Evolutionary conservation across 768 basidiomycete genomes (phyloP), one percentile per base, ranked within the genome.

Genomic region (Lactarius hengduanensis): DNA sequence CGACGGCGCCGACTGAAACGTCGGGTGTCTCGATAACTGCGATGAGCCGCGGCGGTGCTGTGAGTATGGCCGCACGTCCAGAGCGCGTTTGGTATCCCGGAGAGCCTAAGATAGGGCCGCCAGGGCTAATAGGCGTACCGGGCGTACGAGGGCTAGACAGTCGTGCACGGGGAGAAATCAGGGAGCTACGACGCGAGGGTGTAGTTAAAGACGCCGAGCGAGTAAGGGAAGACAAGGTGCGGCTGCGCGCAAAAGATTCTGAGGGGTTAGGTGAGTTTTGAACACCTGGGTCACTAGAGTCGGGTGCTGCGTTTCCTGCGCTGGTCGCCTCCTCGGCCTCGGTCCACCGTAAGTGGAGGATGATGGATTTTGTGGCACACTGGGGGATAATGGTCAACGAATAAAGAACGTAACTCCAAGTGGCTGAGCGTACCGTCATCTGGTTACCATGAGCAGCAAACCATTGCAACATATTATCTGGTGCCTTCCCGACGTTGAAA

Each of bases 381-480:
- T 93, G 61, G 5, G 59, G 40, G 57, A 18, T 57, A 16, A 41
- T 20, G 0, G 26, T 65, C 55, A 22, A 13, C n/a, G 22, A 40
- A 16, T 26, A 50, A 28, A 5, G 26, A 22, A n/a, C 10, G 45
- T 40, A 43, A 61, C 60, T 11, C 34, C 2, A 30, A 28, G 11
- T 41, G 28, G 3, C 36, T 36, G 53, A 11, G 77, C 86, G 47
- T 73, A 93, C 93, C 34, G 94, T 95, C 89, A 95, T 94, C 73
- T 92, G 91, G 5, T 86, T 84, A 0, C 92, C 93, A 70, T 94
- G 92, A 1, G 93, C 92, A 7, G 92, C 92, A 74, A 95, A 94
- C 92, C 92, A 94, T 84, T 94, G 92, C 13, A 94, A 80, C 92
- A 92, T 92, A 74, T 92, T 93, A 72, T 94, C 90, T 34, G 91